Conservation (phyloP, 257 asterid species). For the Marsdenia floribunda region DNA sequence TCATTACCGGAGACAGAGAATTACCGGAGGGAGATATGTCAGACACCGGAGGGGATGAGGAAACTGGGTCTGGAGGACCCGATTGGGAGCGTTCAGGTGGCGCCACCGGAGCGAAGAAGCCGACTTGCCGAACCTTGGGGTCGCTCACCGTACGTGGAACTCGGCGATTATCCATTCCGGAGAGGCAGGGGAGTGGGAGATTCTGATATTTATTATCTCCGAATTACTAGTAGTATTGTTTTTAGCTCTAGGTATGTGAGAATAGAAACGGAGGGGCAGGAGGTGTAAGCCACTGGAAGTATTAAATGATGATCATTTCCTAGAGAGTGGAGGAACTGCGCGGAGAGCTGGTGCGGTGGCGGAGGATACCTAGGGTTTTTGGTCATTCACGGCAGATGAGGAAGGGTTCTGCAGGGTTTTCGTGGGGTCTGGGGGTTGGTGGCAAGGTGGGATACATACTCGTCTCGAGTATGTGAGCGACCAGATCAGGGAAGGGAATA, state of each 20-base stretch:
- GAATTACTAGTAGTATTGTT: not conserved
- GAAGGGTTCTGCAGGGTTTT: not conserved
- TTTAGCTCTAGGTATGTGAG: not conserved
- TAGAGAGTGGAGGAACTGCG: not conserved
- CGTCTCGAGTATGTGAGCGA: not conserved
- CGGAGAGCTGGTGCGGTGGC: not conserved
- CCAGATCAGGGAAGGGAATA: not conserved
- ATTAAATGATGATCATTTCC: not conserved
- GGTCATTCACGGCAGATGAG: not conserved
- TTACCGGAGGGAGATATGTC: constrained; percentile 54
- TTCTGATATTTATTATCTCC: not conserved
- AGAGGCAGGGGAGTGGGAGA: not conserved
- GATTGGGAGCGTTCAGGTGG: constrained; percentile 62
- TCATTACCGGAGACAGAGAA: constrained; percentile 86
- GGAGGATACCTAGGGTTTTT: constrained; percentile 6
- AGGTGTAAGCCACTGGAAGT: not conserved
- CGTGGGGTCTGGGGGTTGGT: not conserved
- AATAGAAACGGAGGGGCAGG: not conserved
- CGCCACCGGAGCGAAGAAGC: constrained; percentile 70
- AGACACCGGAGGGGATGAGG: constrained; percentile 46
- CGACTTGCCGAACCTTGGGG: constrained; percentile 95
- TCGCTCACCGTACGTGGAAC: constrained; percentile 75
- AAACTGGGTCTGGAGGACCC: constrained; percentile 46
- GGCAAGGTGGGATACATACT: not conserved
- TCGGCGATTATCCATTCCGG: constrained; percentile 70